phyloP scores from a whole-genome alignment of 192 early-diverging fungal genomes.

The Fimicolochytrium jonesii region DNA sequence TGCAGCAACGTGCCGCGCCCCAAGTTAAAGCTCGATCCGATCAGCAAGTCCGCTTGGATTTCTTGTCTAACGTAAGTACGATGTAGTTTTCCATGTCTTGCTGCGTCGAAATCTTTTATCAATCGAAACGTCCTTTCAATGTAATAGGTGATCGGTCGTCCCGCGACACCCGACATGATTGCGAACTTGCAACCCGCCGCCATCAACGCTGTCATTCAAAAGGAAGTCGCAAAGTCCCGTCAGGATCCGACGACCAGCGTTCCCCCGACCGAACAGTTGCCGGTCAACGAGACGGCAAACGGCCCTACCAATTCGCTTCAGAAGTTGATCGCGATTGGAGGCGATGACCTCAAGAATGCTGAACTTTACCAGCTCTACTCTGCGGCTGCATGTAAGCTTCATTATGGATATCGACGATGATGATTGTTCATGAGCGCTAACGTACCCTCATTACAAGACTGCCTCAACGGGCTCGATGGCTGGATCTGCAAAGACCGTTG shows the following conservation, averaged over 20 bases:
- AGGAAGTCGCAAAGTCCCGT: not conserved
- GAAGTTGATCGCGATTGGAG: too few species aligned
- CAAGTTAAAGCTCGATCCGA: not conserved
- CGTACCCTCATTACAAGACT: not conserved
- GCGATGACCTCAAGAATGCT: not conserved
- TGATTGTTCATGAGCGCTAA: not conserved
- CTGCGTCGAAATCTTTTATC: not conserved
- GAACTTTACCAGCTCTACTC: slow-evolving; percentile 8
- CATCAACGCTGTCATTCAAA: slow-evolving; percentile 8
- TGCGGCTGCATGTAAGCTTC: slow-evolving; percentile 7
- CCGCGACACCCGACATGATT: slow-evolving; percentile 20
- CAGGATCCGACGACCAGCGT: not conserved
- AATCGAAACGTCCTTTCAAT: not conserved
- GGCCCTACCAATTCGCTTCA: not conserved
- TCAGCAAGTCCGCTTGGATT: slow-evolving; percentile 10
- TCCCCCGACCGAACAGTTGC: not conserved
- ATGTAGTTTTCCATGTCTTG: not conserved
- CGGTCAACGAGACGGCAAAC: not conserved
- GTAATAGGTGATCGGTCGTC: not conserved
- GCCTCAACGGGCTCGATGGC: slow-evolving; percentile 9
- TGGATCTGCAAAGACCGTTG: slow-evolving; percentile 23
- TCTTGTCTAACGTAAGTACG: slow-evolving; percentile 8
- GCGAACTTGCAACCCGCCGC: slow-evolving; percentile 1
- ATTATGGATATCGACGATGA: not conserved
- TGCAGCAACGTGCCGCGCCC: not conserved